Base-by-base conservation (phyloP, 140 eudicot genomes). In the Artemisia princeps region DNA sequence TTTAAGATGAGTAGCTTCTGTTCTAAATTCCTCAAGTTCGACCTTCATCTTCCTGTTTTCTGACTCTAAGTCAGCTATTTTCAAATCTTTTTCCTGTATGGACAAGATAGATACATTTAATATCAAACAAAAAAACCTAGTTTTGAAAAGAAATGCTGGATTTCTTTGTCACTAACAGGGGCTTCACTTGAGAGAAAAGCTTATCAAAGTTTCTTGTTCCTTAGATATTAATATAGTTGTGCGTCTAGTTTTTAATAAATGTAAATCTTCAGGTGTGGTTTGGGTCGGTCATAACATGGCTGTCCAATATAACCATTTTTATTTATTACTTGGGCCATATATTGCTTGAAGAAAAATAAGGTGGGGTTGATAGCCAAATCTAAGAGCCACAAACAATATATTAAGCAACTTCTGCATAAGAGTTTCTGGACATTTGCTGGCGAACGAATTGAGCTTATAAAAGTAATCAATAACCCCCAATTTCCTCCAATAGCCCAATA, bases 11-110 rank as follows among this genome's bases (percentile, higher is more conserved):
- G 96, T 80, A 58, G 97, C 84, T 73, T 91, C 97, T 48, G 95
- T 84, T 67, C 97, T 79, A 54, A 79, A 91, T 55, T 91, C 97
- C 72, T 91, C 96, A 64, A 91, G 97, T 73, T 91, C 97, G 69
- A 87, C 87, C 81, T 85, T 91, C 97, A 91, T 91, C 76, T 87
- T 91, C 65, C 92, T 74, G 75, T 85, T 91, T 54, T 87, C 96
- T 48, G 96, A 87, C 87, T 91, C 97, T 40, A 91, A 71, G 65
- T 91, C 97, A 68, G 84, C 80, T 59, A 91, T 65, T 73, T 78
- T 91, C 44, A 74, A 52, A 77, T 87, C 96, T 78, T 87, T 89
- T 52, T 87, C 97, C 97, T 91, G 94, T 60, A 70, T 9, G 64
- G 22, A 70, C 60, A 71, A 12, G 61, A 64, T 11, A 55, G 23